phyloP scores from a whole-genome alignment of 805 yeast species.

The Saturnispora besseyi region DNA sequence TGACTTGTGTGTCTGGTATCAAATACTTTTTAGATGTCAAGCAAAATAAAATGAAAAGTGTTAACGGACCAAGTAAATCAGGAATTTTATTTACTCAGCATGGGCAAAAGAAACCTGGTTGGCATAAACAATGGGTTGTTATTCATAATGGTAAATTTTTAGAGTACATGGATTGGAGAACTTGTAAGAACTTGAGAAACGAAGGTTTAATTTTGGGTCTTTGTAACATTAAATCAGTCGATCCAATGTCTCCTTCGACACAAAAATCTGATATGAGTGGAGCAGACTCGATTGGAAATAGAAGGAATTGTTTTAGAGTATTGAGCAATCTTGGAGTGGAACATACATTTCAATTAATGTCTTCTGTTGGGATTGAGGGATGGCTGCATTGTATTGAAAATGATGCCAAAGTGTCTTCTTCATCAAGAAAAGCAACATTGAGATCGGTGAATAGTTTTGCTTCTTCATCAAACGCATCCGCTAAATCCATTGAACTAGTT shows the following conservation, averaged over 20 bases:
- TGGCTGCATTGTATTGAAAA: slow-evolving; percentile 48
- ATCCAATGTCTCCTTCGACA: slow-evolving; percentile 21
- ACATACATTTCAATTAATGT: slow-evolving; percentile 67
- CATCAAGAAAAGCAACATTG: background rate
- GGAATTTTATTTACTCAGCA: slow-evolving; percentile 52
- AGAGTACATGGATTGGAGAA: slow-evolving; percentile 77
- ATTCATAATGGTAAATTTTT: slow-evolving; percentile 56
- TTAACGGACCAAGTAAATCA: slow-evolving; percentile 16
- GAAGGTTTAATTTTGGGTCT: slow-evolving; percentile 64
- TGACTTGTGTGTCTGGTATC: background rate
- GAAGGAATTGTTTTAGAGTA: slow-evolving; percentile 63
- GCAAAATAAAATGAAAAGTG: slow-evolving; percentile 2
- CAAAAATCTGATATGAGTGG: slow-evolving; percentile 30
- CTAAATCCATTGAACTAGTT: background rate
- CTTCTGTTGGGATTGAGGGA: slow-evolving; percentile 52
- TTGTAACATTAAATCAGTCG: slow-evolving; percentile 47
- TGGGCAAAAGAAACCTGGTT: slow-evolving; percentile 54
- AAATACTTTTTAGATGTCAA: background rate
- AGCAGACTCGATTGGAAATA: slow-evolving; percentile 28
- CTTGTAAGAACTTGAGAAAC: slow-evolving; percentile 50
- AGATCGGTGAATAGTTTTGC: background rate
- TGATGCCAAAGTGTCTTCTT: slow-evolving; percentile 1
- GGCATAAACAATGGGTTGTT: slow-evolving; percentile 89
- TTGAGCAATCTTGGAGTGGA: slow-evolving; percentile 58
- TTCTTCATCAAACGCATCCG: slow-evolving; percentile 1